These are phyloP conservation scores for Penicillium argentinense DNA, from an alignment of 495 filamentous ascomycete genomes.

Conservation along the genomic window DNA sequence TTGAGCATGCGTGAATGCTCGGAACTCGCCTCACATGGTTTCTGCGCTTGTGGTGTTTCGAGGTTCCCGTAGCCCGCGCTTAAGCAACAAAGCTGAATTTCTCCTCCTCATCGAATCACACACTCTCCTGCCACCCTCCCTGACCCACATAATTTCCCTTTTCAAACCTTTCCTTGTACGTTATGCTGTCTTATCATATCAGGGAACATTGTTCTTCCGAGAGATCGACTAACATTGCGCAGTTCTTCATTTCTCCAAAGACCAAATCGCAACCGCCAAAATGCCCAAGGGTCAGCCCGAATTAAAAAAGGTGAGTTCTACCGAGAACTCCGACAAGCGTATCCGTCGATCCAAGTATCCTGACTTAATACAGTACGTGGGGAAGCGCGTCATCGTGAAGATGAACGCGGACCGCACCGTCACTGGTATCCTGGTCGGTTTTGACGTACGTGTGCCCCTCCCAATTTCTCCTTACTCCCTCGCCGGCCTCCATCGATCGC, in stretches of 20 bases:
- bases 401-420: constrained; percentile 97
- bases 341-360: too few relatives aligned
- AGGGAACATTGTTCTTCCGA: constrained; percentile 38
- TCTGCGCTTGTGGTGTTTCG: too few relatives aligned
- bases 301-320: constrained; percentile 80
- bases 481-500: neutral
- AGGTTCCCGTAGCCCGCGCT: too few relatives aligned
- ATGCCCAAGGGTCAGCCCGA: constrained; percentile 99
- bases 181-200: constrained; percentile 35
- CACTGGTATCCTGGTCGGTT: constrained; percentile 88
- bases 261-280: constrained; percentile 38
- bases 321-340: too few relatives aligned
- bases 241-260: neutral
- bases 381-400: constrained; percentile 97
- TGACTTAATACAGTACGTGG: too few relatives aligned
- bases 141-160: neutral
- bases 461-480: neutral
- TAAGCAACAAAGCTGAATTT: too few relatives aligned
- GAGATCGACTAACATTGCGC: constrained; percentile 3
- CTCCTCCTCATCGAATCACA: too few relatives aligned
- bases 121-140: too few relatives aligned
- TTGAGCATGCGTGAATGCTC: too few relatives aligned
- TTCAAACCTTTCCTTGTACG: too few relatives aligned
- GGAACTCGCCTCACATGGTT: too few relatives aligned
- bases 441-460: constrained; percentile 70